Percentiles rank a stretch among this genome's conserved stretches.
phyloP scores from a whole-genome alignment of 2,329 filamentous ascomycete species.

The Polychaeton citri region DNA sequence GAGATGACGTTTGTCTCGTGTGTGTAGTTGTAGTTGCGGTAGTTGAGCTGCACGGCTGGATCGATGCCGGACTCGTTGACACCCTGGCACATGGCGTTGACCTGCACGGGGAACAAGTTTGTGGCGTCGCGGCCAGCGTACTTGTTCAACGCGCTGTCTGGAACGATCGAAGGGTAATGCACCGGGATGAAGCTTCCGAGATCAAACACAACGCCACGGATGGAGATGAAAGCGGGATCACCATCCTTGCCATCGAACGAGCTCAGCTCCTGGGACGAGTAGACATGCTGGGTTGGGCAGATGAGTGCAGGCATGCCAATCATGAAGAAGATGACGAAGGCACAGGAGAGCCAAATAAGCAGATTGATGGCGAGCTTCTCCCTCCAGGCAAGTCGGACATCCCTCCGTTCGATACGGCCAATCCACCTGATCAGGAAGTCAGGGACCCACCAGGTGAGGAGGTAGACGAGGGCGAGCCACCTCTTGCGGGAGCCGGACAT shows the following conservation, averaged over 20 bases:
- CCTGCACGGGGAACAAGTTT: slow-evolving; percentile 80
- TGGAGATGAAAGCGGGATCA: slow-evolving; percentile 55
- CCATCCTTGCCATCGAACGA: slow-evolving; percentile 59
- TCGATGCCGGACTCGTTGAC: slow-evolving; percentile 53
- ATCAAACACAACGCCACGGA: slow-evolving; percentile 83
- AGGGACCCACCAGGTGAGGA: slow-evolving; percentile 76
- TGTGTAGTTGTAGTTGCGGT: slow-evolving; percentile 61
- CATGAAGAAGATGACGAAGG: slow-evolving; percentile 73
- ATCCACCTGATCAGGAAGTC: slow-evolving; percentile 66
- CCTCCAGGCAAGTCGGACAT: slow-evolving; percentile 84
- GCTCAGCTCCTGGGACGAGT: slow-evolving; percentile 61
- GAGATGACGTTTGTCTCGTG: slow-evolving; percentile 53
- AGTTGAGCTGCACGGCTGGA: slow-evolving; percentile 69
- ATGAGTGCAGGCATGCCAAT: slow-evolving; percentile 74
- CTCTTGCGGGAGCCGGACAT: slow-evolving; percentile 72
- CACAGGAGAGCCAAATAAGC: slow-evolving; percentile 83
- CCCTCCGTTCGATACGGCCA: slow-evolving; percentile 80
- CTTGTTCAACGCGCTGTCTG: slow-evolving; percentile 50
- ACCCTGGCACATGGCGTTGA: slow-evolving; percentile 80
- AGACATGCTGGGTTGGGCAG: slow-evolving; percentile 85
- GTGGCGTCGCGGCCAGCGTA: slow-evolving; percentile 87
- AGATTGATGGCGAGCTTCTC: slow-evolving; percentile 98
- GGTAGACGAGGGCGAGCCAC: slow-evolving; percentile 75
- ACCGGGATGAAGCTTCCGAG: slow-evolving; percentile 56
- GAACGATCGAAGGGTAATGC: slow-evolving; percentile 63